Evolutionary conservation across 345 rosid genomes (phyloP).

Genomic region (Salix brachista): DNA sequence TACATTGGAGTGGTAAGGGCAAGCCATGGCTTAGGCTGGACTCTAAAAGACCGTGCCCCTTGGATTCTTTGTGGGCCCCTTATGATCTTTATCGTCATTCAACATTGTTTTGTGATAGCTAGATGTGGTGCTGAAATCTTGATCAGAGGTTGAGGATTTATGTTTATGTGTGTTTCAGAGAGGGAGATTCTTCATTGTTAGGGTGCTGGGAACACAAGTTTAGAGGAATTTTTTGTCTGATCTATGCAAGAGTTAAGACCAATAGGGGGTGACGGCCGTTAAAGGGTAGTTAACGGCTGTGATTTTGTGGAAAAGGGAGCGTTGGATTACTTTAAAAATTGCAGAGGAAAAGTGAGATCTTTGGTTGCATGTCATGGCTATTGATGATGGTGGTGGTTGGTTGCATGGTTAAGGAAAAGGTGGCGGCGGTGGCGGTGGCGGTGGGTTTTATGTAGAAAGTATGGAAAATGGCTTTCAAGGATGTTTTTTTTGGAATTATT

Average conservation of each 20-base stretch:
- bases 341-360: background rate
- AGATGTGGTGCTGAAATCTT: background rate
- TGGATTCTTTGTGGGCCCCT: conserved; percentile 71
- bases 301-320: background rate
- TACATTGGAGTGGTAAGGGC: conserved; percentile 94
- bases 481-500: background rate
- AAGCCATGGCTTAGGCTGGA: conserved; percentile 84
- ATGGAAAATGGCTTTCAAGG: background rate
- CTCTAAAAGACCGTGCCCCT: conserved; percentile 49
- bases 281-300: background rate
- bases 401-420: background rate
- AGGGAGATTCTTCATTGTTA: no score
- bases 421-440: background rate
- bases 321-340: background rate
- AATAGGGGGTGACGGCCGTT: background rate
- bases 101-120: conserved; percentile 54
- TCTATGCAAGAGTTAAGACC: background rate
- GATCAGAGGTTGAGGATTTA: background rate
- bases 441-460: background rate
- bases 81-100: conserved; percentile 59
- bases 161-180: no score
- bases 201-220: background rate
- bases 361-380: background rate
- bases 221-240: background rate
- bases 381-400: background rate